Evolutionary conservation across 768 basidiomycete species (phyloP), one percentile per base, ranked within the genome.

Genomic region (Auriscalpium orientale): DNA sequence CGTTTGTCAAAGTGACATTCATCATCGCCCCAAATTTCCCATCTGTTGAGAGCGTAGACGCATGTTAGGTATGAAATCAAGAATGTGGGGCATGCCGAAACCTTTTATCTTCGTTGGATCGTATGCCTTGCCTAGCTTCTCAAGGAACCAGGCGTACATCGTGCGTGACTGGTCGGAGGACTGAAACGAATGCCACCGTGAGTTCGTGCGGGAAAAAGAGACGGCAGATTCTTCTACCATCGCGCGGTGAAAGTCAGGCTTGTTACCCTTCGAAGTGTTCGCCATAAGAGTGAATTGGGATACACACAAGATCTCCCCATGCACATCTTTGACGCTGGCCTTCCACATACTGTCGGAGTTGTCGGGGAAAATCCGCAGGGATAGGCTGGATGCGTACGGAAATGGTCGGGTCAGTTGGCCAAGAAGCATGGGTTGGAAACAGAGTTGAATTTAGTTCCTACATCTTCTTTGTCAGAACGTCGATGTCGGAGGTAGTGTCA

Each of bases 11-110:
- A 58, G 76, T 81, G 52, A 98, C 91, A 56, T 84, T 80, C 94
- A 98, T 98, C 94, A 95, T 95, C 5, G 93, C 94, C 35, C 93
- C 93, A 66, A 98, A 97, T 62, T 75, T 78, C n/a, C 94, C 94
- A 68, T 98, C 94, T 95, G 58, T 49, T 55, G 58, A 65, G 47
- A 64, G 36, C 13, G 1, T 59, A 35, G 56, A 51, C 51, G 33
- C 28, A 7, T 28, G 4, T 28, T 28, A 28, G 28, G 2, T 28
- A 28, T 28, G 7, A 28, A 7, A 28, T 28, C 46, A 54, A 46
- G 7, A 6, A 34, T 37, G n/a, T 33, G 55, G 36, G n/a, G 51
- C 33, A 34, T 34, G 16, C 54, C 50, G 50, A 36, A 49, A 89
- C 93, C 93, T 78, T 90, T 78, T 61, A 97, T 84, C 69, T 83